Percentiles rank a stretch among this genome's conserved stretches.
Conservation (phyloP, 208 protist genomes). For the Porcisia hertigi region DNA sequence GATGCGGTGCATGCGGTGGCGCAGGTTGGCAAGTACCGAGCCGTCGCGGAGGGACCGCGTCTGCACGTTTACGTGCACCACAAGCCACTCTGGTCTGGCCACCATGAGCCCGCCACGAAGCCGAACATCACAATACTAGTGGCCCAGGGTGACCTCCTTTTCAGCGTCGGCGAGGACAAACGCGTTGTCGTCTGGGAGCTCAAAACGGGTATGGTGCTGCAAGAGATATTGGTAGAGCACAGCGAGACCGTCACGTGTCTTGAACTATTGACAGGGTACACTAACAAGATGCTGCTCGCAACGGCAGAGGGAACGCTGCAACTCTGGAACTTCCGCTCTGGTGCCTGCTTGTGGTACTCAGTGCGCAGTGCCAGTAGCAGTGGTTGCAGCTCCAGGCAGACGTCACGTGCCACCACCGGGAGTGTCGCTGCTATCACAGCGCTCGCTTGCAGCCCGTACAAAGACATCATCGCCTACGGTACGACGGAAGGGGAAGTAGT, state of each 20-base stretch:
- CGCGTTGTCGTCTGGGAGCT: constrained; percentile 74
- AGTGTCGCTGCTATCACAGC: constrained; percentile 41
- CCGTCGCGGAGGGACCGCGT: constrained; percentile 73
- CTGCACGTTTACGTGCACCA: constrained; percentile 82
- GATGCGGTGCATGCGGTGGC: constrained; percentile 65
- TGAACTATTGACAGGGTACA: constrained; percentile 66
- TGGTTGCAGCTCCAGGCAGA: not conserved
- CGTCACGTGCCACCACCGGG: not conserved
- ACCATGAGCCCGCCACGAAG: constrained; percentile 57
- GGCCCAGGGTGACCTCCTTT: constrained; percentile 81
- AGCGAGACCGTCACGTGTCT: constrained; percentile 64
- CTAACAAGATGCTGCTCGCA: constrained; percentile 85
- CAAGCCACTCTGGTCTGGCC: constrained; percentile 73
- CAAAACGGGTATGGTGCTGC: constrained; percentile 62
- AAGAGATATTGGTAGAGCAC: constrained; percentile 59
- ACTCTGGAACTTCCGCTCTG: constrained; percentile 88
- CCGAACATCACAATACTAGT: constrained; percentile 54
- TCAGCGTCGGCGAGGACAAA: constrained; percentile 72
- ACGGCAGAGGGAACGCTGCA: constrained; percentile 79
- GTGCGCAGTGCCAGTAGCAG: constrained; percentile 8
- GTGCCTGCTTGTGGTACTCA: constrained; percentile 68
- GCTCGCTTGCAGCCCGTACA: constrained; percentile 69
- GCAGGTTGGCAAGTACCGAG: constrained; percentile 78
- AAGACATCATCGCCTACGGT: constrained; percentile 87
- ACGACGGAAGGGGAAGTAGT: constrained; percentile 71